A percentile compares a stretch with the other conserved stretches of the same genome.
phyloP scores from a whole-genome alignment of 2,329 filamentous ascomycete genomes.

The Colletotrichum chlorophyti region DNA sequence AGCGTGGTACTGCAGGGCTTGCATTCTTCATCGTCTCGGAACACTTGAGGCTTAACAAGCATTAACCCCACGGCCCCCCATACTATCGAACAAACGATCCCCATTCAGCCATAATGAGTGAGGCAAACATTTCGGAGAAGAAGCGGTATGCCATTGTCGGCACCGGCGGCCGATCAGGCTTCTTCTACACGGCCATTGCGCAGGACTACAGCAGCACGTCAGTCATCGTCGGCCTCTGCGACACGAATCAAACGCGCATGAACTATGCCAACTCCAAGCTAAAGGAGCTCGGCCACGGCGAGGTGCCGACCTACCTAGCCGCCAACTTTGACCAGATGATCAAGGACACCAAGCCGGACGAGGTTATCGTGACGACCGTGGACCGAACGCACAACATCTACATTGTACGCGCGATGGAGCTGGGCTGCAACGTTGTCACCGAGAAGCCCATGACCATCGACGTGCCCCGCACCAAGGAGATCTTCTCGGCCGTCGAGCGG shows the following conservation, averaged over 20 bases:
- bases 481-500: slow-evolving; percentile 59
- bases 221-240: slow-evolving; percentile 61
- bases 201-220: slow-evolving; percentile 57
- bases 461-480: slow-evolving; percentile 56
- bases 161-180: slow-evolving; percentile 63
- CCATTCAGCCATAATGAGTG: slow-evolving; percentile 3
- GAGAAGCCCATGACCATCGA: slow-evolving; percentile 62
- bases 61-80: neutral
- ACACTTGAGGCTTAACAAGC: neutral
- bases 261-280: slow-evolving; percentile 60
- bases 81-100: neutral
- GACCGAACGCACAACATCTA: slow-evolving; percentile 68
- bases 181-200: slow-evolving; percentile 66
- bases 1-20: neutral
- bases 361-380: slow-evolving; percentile 68
- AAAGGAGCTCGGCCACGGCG: slow-evolving; percentile 49
- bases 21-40: neutral
- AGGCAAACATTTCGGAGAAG: slow-evolving; percentile 30
- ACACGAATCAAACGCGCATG: slow-evolving; percentile 67
- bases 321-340: slow-evolving; percentile 65
- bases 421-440: slow-evolving; percentile 55
- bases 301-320: slow-evolving; percentile 61
- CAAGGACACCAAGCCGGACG: slow-evolving; percentile 61
- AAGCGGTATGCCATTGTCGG: slow-evolving; percentile 64
- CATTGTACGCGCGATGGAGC: slow-evolving; percentile 62